These are phyloP conservation scores for Neospermospora avenae DNA, from an alignment of 2,329 filamentous ascomycete genomes.

Conservation along the genomic window DNA sequence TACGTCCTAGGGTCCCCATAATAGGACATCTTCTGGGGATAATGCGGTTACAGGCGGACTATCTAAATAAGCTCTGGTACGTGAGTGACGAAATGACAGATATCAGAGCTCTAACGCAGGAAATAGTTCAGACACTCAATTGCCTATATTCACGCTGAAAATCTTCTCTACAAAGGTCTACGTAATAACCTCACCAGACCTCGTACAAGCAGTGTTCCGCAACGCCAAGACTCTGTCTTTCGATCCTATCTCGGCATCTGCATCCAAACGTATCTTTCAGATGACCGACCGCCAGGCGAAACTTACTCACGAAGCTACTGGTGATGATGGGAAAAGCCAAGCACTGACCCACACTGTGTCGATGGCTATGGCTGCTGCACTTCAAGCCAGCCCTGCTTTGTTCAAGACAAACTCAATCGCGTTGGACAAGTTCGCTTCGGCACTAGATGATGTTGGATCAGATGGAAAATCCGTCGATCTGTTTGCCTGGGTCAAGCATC, in stretches of 20 bases:
- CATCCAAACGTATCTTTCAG: constrained; percentile 38
- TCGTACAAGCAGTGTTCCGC: constrained; percentile 40
- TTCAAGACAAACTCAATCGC: constrained; percentile 37
- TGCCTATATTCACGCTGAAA: constrained; percentile 42
- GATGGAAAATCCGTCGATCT: constrained; percentile 36
- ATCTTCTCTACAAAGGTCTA: constrained; percentile 44
- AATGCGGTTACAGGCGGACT: constrained; percentile 36
- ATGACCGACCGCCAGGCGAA: constrained; percentile 32
- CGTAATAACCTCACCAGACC: constrained; percentile 39
- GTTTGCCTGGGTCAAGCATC: constrained; percentile 38
- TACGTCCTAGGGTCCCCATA: constrained; percentile 41
- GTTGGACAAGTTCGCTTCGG: constrained; percentile 35
- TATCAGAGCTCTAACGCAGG: not conserved
- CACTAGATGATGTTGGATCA: constrained; percentile 27
- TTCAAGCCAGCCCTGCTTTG: constrained; percentile 23
- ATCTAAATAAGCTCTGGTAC: constrained; percentile 38
- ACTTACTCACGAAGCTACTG: constrained; percentile 17
- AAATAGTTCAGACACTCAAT: constrained; percentile 20
- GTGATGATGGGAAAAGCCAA: not conserved
- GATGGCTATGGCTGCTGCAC: constrained; percentile 30
- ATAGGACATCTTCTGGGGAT: constrained; percentile 46
- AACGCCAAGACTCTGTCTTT: constrained; percentile 40
- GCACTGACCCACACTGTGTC: constrained; percentile 26
- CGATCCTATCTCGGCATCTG: constrained; percentile 39
- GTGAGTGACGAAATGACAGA: not conserved